These are phyloP conservation scores for Polyporus arcularius DNA, from an alignment of 768 basidiomycete species.

Conservation along the genomic window DNA sequence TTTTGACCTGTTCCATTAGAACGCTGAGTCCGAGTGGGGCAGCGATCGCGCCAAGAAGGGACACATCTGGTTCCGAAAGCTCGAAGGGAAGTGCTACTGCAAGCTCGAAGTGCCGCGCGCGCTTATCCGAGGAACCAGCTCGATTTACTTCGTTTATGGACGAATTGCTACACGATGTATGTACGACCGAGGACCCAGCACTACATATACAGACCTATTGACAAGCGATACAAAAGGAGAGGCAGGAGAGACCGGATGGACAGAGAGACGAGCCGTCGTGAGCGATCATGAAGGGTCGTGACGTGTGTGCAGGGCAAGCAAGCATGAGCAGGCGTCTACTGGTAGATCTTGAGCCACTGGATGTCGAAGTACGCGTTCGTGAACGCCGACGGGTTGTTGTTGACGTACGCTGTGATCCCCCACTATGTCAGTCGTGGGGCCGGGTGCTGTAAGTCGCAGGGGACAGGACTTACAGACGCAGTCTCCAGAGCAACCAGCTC, in stretches of 20 bases:
- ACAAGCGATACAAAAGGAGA: not conserved
- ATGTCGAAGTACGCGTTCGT: conserved; percentile 72
- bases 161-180: not conserved
- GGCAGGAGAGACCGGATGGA: not conserved
- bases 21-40: too few relatives aligned
- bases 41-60: too few relatives aligned
- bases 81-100: too few relatives aligned
- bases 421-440: not conserved
- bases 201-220: not conserved
- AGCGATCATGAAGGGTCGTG: not conserved
- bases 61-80: too few relatives aligned
- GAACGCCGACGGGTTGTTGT: conserved; percentile 69
- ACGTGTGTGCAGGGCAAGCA: not conserved
- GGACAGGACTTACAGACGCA: conserved; percentile 46
- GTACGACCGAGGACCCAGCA: not conserved
- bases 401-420: conserved; percentile 52
- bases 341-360: conserved; percentile 27
- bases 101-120: too few relatives aligned
- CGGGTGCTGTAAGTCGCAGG: not conserved
- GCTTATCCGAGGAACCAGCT: too few relatives aligned
- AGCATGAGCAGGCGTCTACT: not conserved
- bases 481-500: conserved; percentile 50
- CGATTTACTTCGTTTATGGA: not conserved
- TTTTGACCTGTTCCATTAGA: too few relatives aligned
- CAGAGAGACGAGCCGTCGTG: not conserved